Conservation (phyloP, 495 filamentous ascomycete genomes). For the Chaetomium tenue region DNA sequence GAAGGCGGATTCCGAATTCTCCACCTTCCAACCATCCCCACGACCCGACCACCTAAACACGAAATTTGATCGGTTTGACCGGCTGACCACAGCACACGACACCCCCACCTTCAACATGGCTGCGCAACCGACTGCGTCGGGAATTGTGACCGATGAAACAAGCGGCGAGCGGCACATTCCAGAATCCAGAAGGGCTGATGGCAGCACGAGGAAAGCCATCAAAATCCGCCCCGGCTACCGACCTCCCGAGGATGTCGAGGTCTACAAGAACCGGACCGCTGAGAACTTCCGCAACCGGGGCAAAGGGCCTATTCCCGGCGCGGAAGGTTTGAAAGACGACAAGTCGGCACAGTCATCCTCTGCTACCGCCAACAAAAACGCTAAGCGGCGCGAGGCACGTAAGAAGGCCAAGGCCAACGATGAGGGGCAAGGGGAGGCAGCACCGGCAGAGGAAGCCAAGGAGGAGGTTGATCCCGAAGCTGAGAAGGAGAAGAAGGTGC, state of each 20-base stretch:
- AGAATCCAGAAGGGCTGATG: slow-evolving; percentile 79
- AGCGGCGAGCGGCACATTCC: slow-evolving; percentile 87
- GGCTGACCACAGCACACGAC: neutral
- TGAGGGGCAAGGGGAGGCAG: slow-evolving; percentile 42
- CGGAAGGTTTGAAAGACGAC: slow-evolving; percentile 61
- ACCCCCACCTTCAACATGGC: slow-evolving; percentile 40
- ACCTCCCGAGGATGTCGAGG: slow-evolving; percentile 92
- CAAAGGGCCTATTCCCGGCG: slow-evolving; percentile 72
- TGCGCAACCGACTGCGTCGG: slow-evolving; percentile 55
- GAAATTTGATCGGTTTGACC: no score
- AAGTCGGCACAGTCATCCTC: slow-evolving; percentile 45
- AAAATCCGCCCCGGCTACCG: slow-evolving; percentile 89
- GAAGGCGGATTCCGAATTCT: neutral
- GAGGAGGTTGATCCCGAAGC: slow-evolving; percentile 59
- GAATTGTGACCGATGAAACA: slow-evolving; percentile 68
- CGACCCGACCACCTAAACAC: neutral
- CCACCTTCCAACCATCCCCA: neutral
- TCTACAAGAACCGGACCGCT: slow-evolving; percentile 91
- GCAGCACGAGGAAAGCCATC: slow-evolving; percentile 85
- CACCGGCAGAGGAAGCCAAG: slow-evolving; percentile 33
- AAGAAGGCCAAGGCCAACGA: slow-evolving; percentile 73
- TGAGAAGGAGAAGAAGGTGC: slow-evolving; percentile 88
- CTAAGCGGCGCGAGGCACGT: slow-evolving; percentile 85
- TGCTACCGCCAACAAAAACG: slow-evolving; percentile 76
- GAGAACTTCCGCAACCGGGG: slow-evolving; percentile 82